Evolutionary conservation across 352 stramenopile species (phyloP).

Genomic region (Saprolegnia diclina): DNA sequence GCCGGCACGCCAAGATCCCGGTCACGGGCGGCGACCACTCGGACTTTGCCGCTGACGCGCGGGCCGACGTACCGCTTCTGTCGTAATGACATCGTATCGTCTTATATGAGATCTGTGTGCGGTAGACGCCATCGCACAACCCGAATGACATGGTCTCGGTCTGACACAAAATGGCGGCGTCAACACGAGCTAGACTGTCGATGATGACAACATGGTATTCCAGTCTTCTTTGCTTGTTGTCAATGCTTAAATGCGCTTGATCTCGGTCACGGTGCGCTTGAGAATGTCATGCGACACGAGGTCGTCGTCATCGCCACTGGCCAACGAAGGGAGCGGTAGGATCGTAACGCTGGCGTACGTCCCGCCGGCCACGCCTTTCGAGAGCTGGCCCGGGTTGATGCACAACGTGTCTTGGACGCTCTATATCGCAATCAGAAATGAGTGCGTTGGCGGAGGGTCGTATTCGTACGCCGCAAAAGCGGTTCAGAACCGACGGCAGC

Average conservation of each 20-base stretch:
- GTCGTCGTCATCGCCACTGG: conserved; percentile 73
- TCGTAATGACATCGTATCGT: too few species aligned
- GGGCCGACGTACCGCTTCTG: too few species aligned
- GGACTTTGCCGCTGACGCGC: too few species aligned
- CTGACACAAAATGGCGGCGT: too few species aligned
- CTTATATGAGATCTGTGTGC: too few species aligned
- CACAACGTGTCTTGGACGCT: conserved; percentile 88
- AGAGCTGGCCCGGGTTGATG: conserved; percentile 93
- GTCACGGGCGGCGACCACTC: too few species aligned
- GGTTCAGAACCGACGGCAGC: conserved; percentile 91
- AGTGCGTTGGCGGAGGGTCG: background rate
- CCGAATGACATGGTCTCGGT: too few species aligned
- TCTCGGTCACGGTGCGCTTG: conserved; percentile 87
- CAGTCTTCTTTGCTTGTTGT: too few species aligned
- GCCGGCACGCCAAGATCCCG: too few species aligned
- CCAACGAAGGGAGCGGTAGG: conserved; percentile 35
- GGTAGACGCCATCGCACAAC: too few species aligned
- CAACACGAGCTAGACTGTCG: too few species aligned
- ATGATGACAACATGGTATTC: too few species aligned
- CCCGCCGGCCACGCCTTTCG: conserved; percentile 89
- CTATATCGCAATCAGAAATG: conserved; percentile 55
- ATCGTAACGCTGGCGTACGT: conserved; percentile 92
- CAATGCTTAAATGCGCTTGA: conserved; percentile 74
- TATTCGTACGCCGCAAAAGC: conserved; percentile 74
- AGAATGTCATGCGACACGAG: conserved; percentile 63